Conservation (phyloP, 192 early-diverging fungal species). For the Funneliformis mosseae region DNA sequence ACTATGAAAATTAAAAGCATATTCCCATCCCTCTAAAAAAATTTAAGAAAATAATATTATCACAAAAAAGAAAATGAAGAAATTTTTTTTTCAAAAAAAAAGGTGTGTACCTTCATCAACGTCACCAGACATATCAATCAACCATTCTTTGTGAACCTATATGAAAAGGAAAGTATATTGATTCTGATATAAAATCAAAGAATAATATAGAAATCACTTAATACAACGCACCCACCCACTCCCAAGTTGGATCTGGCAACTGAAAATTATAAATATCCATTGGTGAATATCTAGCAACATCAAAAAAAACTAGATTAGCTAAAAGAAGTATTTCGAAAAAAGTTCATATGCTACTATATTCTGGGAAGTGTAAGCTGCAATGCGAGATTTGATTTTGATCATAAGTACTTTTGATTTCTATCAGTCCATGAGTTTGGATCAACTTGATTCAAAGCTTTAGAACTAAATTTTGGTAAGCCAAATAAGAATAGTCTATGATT, state of each 20-base stretch:
- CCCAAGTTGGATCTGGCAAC: slow-evolving; percentile 58
- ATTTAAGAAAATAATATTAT: not conserved
- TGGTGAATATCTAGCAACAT: slow-evolving; percentile 41
- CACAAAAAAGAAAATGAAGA: not conserved
- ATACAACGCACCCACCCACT: slow-evolving; percentile 57
- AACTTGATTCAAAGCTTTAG: slow-evolving; percentile 55
- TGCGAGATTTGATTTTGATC: not conserved
- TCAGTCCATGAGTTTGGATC: slow-evolving; percentile 61
- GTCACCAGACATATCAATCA: slow-evolving; percentile 63
- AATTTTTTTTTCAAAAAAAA: not conserved
- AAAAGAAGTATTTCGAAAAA: too few species aligned
- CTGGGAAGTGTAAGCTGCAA: not conserved
- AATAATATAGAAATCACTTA: not conserved
- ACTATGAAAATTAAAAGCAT: slow-evolving; percentile 55
- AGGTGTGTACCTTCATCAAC: slow-evolving; percentile 50
- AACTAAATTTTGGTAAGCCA: slow-evolving; percentile 51
- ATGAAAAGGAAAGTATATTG: not conserved
- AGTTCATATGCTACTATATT: not conserved
- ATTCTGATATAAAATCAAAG: not conserved
- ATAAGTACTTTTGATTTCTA: slow-evolving; percentile 39
- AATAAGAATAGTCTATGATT: slow-evolving; percentile 32
- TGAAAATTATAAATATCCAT: slow-evolving; percentile 52
- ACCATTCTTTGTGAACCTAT: slow-evolving; percentile 53
- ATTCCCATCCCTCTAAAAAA: slow-evolving; percentile 56
- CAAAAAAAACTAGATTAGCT: not conserved